Percentiles rank a stretch among this genome's conserved stretches.
Conservation (phyloP, 2,329 filamentous ascomycete species). For the Parafenestella ontariensis region DNA sequence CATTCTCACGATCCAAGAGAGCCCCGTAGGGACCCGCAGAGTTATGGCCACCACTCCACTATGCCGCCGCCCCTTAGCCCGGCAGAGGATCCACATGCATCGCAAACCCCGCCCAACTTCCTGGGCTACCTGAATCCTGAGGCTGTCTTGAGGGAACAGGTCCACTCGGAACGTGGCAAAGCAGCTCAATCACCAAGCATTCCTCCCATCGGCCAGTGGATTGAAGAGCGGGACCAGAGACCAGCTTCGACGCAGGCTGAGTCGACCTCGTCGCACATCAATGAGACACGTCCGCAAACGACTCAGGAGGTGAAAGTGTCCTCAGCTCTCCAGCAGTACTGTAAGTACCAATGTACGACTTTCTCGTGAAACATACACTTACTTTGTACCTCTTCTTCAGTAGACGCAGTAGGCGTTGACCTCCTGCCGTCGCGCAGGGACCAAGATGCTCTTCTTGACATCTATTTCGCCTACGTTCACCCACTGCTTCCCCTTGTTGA, state of each 20-base stretch:
- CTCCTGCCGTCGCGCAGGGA: slow-evolving; percentile 45
- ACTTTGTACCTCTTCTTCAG: neutral
- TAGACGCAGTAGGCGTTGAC: slow-evolving; percentile 47
- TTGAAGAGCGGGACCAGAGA: slow-evolving; percentile 40
- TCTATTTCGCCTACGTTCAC: slow-evolving; percentile 56
- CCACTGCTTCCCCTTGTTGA: slow-evolving; percentile 57
- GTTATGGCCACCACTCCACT: slow-evolving; percentile 34
- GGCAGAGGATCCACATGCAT: slow-evolving; percentile 34
- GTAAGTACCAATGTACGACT: neutral
- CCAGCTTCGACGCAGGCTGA: slow-evolving; percentile 30
- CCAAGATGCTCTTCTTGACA: slow-evolving; percentile 50
- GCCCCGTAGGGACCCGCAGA: slow-evolving; percentile 28
- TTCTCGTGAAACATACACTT: neutral
- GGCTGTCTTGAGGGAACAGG: slow-evolving; percentile 54
- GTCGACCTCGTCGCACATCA: slow-evolving; percentile 30
- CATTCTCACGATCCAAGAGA: slow-evolving; percentile 36
- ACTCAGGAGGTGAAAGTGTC: slow-evolving; percentile 42
- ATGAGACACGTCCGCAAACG: slow-evolving; percentile 41
- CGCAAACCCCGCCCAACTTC: slow-evolving; percentile 51
- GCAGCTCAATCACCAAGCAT: slow-evolving; percentile 37
- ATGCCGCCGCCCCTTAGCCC: slow-evolving; percentile 45
- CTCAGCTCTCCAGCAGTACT: slow-evolving; percentile 44
- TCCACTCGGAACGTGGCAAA: slow-evolving; percentile 44
- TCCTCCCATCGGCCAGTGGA: slow-evolving; percentile 46
- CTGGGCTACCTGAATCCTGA: slow-evolving; percentile 57